Percentiles rank a stretch among this genome's conserved stretches.
These are phyloP conservation scores for Chernovozyma sophiae-reginae DNA, from an alignment of 1,139 yeast genomes.

Conservation along the genomic window DNA sequence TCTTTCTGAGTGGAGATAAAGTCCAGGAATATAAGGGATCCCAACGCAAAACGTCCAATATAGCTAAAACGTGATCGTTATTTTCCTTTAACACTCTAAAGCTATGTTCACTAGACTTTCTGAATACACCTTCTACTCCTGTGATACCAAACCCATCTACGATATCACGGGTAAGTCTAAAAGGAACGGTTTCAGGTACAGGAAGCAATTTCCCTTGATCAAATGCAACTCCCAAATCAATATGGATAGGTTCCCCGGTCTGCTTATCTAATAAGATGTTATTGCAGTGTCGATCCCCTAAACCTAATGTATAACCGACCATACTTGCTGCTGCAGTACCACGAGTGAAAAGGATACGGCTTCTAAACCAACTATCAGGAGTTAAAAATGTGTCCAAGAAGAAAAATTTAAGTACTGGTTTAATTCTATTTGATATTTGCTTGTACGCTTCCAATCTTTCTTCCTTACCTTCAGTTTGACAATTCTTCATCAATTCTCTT, in stretches of 20 bases:
- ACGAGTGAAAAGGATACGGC: slow-evolving; percentile 62
- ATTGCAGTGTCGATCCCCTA: slow-evolving; percentile 94
- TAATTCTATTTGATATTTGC: slow-evolving; percentile 47
- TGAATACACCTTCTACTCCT: slow-evolving; percentile 75
- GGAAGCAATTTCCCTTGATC: slow-evolving; percentile 84
- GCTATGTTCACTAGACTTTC: slow-evolving; percentile 69
- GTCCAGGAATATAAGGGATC: slow-evolving; percentile 95
- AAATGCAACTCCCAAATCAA: slow-evolving; percentile 94
- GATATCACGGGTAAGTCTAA: slow-evolving; percentile 82
- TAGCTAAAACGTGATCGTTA: slow-evolving; percentile 68
- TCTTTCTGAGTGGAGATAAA: slow-evolving; percentile 63
- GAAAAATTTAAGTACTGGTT: slow-evolving; percentile 67
- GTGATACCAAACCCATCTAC: slow-evolving; percentile 90
- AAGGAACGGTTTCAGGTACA: slow-evolving; percentile 92
- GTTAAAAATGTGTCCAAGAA: slow-evolving; percentile 66
- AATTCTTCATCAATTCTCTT: slow-evolving; percentile 58
- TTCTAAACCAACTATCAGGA: slow-evolving; percentile 70
- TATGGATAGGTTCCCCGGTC: slow-evolving; percentile 91
- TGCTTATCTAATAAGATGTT: slow-evolving; percentile 75
- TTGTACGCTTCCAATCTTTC: slow-evolving; percentile 50
- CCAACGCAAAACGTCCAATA: slow-evolving; percentile 80
- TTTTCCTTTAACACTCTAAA: slow-evolving; percentile 64
- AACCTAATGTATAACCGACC: slow-evolving; percentile 80
- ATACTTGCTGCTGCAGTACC: slow-evolving; percentile 86
- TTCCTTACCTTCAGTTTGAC: slow-evolving; percentile 41